These are phyloP conservation scores for Rhizoctonia solani DNA, from an alignment of 1,284 basidiomycete genomes.

Conservation along the genomic window DNA sequence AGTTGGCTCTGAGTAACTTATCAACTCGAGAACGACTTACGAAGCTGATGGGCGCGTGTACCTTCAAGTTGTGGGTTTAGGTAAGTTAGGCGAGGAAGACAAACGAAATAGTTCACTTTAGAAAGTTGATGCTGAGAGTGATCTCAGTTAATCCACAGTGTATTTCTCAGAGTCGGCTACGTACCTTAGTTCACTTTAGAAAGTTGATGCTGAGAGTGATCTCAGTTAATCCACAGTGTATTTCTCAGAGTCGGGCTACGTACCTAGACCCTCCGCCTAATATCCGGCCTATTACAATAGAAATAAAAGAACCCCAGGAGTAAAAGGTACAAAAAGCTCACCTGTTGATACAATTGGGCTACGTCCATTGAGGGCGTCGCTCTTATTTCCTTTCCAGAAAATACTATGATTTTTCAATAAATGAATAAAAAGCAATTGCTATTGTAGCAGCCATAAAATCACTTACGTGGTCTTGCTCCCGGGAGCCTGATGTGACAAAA, in stretches of 20 bases:
- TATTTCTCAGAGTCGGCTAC: background rate
- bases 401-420: background rate
- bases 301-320: background rate
- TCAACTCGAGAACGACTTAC: conserved; percentile 1
- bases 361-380: conserved; percentile 1
- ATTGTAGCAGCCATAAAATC: too few species aligned
- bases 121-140: conserved; percentile 12
- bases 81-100: too few species aligned
- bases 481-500: background rate
- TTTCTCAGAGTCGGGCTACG: background rate
- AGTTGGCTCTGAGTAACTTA: too few species aligned
- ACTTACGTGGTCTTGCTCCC: conserved; percentile 17
- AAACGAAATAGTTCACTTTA: conserved; percentile 3
- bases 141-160: background rate
- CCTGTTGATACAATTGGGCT: background rate
- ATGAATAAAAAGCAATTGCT: background rate
- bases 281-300: background rate
- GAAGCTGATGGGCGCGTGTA: background rate
- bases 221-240: background rate
- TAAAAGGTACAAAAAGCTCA: background rate
- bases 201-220: conserved; percentile 14
- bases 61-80: too few species aligned
- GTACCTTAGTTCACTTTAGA: background rate
- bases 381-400: conserved; percentile 28
- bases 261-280: conserved; percentile 31